These are phyloP conservation scores for Botrytis tulipae DNA, from an alignment of 2,329 filamentous ascomycete genomes.

Conservation along the genomic window DNA sequence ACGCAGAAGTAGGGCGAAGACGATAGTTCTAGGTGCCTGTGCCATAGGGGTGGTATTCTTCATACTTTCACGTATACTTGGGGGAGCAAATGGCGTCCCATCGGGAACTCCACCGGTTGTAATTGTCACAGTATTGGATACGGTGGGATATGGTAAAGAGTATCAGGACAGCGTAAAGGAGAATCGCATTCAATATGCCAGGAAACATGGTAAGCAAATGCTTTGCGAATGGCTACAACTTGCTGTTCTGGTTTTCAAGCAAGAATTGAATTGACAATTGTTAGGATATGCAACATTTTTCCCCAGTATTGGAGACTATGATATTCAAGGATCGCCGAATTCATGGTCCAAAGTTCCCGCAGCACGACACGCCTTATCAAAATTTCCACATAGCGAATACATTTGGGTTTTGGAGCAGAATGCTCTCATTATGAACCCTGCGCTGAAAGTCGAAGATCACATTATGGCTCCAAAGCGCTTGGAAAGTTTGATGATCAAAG, in stretches of 20 bases:
- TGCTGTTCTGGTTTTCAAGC: slow-evolving; percentile 5
- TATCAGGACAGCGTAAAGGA: slow-evolving; percentile 74
- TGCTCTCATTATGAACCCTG: slow-evolving; percentile 83
- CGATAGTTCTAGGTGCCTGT: slow-evolving; percentile 49
- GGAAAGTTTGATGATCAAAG: slow-evolving; percentile 77
- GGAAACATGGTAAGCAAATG: slow-evolving; percentile 69
- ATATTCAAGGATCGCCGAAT: slow-evolving; percentile 56
- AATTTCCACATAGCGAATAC: slow-evolving; percentile 72
- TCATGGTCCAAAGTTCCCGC: slow-evolving; percentile 81
- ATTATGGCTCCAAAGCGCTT: slow-evolving; percentile 67
- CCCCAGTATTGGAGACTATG: slow-evolving; percentile 72
- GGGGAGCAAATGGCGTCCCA: slow-evolving; percentile 40
- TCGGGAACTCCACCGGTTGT: slow-evolving; percentile 65
- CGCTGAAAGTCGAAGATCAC: slow-evolving; percentile 65
- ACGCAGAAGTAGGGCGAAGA: slow-evolving; percentile 62
- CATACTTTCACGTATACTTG: slow-evolving; percentile 48
- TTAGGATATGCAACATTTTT: slow-evolving; percentile 86
- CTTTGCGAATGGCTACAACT: slow-evolving; percentile 2
- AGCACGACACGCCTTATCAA: slow-evolving; percentile 81
- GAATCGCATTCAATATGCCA: slow-evolving; percentile 83
- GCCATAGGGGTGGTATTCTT: slow-evolving; percentile 51
- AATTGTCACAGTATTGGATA: slow-evolving; percentile 80
- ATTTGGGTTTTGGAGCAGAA: slow-evolving; percentile 87
- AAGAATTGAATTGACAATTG: slow-evolving; percentile 7
- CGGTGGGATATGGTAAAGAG: slow-evolving; percentile 58